Base-by-base conservation (phyloP, 495 filamentous ascomycete genomes). In the Copromyces sp. region DNA sequence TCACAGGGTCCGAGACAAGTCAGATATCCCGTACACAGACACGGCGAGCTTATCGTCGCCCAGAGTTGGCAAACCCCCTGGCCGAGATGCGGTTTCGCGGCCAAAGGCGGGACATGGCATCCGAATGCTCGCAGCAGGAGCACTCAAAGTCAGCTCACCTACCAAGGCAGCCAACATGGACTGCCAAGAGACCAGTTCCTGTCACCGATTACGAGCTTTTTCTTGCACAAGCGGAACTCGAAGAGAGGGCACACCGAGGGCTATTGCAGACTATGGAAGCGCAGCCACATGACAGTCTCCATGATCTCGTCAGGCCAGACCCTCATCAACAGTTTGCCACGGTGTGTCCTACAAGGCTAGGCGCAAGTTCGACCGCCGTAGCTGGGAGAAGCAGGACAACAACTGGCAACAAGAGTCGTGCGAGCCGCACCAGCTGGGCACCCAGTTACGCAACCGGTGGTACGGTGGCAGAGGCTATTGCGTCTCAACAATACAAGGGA, bases 201-300 rank as follows among this genome's bases (percentile, higher is more conserved):
- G 37, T 44, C 0, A 74, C 74, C 39, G 78, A 81, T 53, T 81
- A 73, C 61, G 76, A 80, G 68, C 41, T 70, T 11, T 81, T 81
- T 69, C 29, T 81, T n/a, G 75, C 76, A 3, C 74, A 65, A 39
- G 80, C 80, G 53, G 72, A 77, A 39, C 77, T 75, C 9, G 61
- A 79, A 16, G 80, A 77, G 39, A 76, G 76, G 11, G 74, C 68
- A 9, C 68, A 68, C 16, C 74, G 68, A 70, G 77, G 76, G 2
- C 17, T 68, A 3, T 17, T 75, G 38, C 68, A 2, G 70, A 14
- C n/a, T 68, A 14, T 42, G 39, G 14, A 29, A 35, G 42, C 69
- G 0, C 68, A 29, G 39, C 41, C 40, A 40, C 68, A n/a, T 8
- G 24, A 61, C 53, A 32, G 24, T 16, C 9, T 68, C 4, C 38